phyloP scores from a whole-genome alignment of 441 rosid species.

The Mallotus repandus region DNA sequence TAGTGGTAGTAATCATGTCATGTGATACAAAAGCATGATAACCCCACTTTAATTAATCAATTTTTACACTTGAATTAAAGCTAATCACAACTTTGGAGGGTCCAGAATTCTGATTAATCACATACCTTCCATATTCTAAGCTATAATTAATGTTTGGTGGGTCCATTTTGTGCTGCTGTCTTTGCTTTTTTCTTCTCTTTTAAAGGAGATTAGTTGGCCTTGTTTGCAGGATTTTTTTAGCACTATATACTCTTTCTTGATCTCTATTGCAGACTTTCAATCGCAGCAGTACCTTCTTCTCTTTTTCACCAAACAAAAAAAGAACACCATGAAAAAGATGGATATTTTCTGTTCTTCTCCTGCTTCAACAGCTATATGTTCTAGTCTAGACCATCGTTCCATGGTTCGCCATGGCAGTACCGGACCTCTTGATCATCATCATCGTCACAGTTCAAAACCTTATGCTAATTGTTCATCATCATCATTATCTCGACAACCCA shows the following conservation, averaged over 20 bases:
- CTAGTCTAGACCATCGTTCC: conserved; percentile 43
- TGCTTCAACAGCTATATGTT: conserved; percentile 75
- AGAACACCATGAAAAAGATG: conserved; percentile 59
- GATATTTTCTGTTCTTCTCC: conserved; percentile 83
- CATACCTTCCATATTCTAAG: conserved; percentile 11
- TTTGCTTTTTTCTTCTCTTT: not conserved
- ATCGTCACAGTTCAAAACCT: conserved; percentile 31
- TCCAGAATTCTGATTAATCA: conserved; percentile 25
- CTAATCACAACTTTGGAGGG: conserved; percentile 34
- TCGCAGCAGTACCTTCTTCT: not conserved
- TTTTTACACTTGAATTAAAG: conserved; percentile 19
- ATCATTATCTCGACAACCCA: conserved; percentile 53
- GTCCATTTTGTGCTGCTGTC: conserved; percentile 13
- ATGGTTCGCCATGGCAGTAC: conserved; percentile 42
- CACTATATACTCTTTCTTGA: no score
- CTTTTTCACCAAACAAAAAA: conserved; percentile 4
- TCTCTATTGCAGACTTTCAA: no score
- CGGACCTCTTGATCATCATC: conserved; percentile 24
- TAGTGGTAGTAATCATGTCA: conserved; percentile 38
- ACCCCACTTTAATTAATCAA: conserved; percentile 18
- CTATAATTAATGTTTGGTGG: conserved; percentile 24
- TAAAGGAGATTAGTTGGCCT: conserved; percentile 24
- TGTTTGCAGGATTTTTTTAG: conserved; percentile 12
- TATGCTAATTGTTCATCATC: conserved; percentile 51
- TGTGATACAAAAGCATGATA: conserved; percentile 26